Base-by-base conservation (phyloP, 139 green algal species). In the Picochlorum sp. region DNA sequence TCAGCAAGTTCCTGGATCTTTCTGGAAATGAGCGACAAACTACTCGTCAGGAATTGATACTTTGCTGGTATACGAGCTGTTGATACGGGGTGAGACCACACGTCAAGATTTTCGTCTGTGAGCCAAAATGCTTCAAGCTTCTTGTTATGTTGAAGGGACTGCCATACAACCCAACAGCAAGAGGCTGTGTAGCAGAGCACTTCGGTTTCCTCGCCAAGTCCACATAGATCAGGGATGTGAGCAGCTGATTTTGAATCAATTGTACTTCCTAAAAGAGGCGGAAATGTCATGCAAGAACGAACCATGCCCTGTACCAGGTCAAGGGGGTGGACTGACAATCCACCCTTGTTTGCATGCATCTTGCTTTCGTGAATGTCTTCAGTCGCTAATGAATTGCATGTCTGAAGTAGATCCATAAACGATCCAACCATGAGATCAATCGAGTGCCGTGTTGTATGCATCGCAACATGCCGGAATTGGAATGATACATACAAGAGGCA, bases 1-100 rank as follows among this genome's bases (percentile, higher is more conserved):
- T 54, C 47, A 20, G 47, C n/a, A 26, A 54, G n/a, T 54, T 54
- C 47, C 15, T 54, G 47, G 47, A 26, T 54, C 47, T 54, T 21
- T 26, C 16, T 21, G 16, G n/a, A 21, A 9, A 54, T 20, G n/a
- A 21, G n/a, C 4, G 47, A 54, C 15, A 54, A 9, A 20, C 47
- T 54, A 9, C 47, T 21, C 16, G 47, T 54, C n/a, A 54, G 11
- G n/a, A 54, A 54, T 54, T 54, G 47, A 20, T 26, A 54, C n/a
- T 54, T 54, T 10, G 47, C 16, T 26, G 47, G 18, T 21, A 54
- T 26, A 9, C n/a, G 16, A 24, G 47, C 47, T 11, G 47, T 54
- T 21, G 15, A 9, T 13, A 54, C 18, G 15, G 47, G 47, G n/a
- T 54, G 47, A 20, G 16, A 21, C 18, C 47, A 54, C 16, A 24